Evolutionary conservation across 306 rosid genomes (phyloP), one percentile per base, ranked within the genome.

Genomic region (Vigna angularis): DNA sequence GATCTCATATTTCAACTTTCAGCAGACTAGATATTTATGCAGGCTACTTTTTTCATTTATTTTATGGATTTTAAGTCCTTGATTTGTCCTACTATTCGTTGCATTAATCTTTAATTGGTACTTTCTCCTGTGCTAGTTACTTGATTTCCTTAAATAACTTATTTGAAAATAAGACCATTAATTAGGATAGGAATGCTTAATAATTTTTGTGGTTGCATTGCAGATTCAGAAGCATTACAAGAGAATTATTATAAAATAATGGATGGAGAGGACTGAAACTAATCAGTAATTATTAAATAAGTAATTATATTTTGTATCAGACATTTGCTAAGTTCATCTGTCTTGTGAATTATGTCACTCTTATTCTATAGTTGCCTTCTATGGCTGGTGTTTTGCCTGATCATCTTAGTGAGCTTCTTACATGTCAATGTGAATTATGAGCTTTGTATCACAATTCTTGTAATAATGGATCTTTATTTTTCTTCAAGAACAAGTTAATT

Each of bases 271-370:
- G n/a, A 26, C 30, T 8, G 38, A 50, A 51, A 62, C 72, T 72
- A 38, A 34, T 36, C 36, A 30, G 7, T 47, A 32, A 18, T 47
- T 47, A 42, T 11, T 26, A 64, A 38, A 34, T 36, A 49, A 30
- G 7, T 47, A 32, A 18, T 47, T 47, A 42, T 11, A 26, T 50
- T 22, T 7, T 74, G 26, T 13, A 22, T 64, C 22, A 34, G 42
- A 20, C 40, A 4, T 51, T 18, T 65, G 18, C 44, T 3, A 50
- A 22, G 38, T 20, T 53, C 38, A 65, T 63, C 13, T 64, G 61
- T 74, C 22, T 51, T 30, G 36, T 53, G 6, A 80, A 55, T 53
- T 18, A 53, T 80, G 51, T 55, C 42, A 22, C 69, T 18, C 38
- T 50, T 16, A 22, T 40, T 53, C 2, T 40, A 17, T 9, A 42